phyloP scores from a whole-genome alignment of 345 rosid genomes.

The Citropsis articulata region DNA sequence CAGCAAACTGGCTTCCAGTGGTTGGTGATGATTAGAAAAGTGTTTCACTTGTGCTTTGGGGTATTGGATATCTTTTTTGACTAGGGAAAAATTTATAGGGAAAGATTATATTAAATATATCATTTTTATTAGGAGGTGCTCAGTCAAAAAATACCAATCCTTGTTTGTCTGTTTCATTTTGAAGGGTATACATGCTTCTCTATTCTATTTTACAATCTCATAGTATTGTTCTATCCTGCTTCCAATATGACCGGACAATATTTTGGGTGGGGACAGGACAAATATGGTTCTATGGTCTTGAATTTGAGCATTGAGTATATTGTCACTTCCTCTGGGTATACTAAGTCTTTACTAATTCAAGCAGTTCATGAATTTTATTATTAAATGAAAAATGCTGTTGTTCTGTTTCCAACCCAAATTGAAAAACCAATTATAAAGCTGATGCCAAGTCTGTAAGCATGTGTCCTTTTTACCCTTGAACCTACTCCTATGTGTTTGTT shows the following conservation, averaged over 20 bases:
- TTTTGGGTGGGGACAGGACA: background rate
- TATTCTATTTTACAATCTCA: background rate
- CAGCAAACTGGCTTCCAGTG: background rate
- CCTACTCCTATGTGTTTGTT: background rate
- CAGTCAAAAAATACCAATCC: background rate
- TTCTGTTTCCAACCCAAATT: background rate
- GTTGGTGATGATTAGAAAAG: slow-evolving; percentile 4
- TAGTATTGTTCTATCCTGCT: background rate
- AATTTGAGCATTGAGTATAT: background rate
- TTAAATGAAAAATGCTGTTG: background rate
- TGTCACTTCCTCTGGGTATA: too few species aligned
- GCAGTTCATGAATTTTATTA: background rate
- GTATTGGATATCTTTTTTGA: background rate
- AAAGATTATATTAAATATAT: background rate
- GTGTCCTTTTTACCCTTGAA: background rate
- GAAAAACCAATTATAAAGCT: background rate
- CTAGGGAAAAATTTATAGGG: background rate
- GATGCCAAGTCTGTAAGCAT: too few species aligned
- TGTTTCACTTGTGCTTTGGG: background rate
- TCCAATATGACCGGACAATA: background rate
- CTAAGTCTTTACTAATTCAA: background rate
- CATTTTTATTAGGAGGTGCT: background rate
- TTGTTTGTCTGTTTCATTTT: background rate
- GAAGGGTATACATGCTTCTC: background rate
- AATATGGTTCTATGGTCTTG: slow-evolving; percentile 1